Evolutionary conservation across 2,329 filamentous ascomycete species (phyloP), one percentile per base, ranked within the genome.

Genomic region (Calonectria naviculata): DNA sequence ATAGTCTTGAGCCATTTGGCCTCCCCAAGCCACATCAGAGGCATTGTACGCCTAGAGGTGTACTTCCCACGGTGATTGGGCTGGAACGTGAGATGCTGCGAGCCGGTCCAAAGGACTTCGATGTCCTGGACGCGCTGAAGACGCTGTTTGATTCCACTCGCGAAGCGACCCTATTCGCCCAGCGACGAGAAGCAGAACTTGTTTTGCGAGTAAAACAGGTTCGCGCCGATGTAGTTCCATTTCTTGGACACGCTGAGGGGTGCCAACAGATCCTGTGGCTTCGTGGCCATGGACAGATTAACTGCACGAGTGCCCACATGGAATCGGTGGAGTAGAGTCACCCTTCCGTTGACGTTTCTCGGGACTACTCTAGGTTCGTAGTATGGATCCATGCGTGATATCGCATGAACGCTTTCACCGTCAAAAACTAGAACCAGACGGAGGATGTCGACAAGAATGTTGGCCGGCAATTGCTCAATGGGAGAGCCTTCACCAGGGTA

Each of bases 101-200:
- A 83, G 4, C 85, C 85, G 0, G 79, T 75, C 79, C 84, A 87
- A 1, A 86, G 75, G 0, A 89, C 47, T 70, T 88, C 85, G 0
- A 89, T 68, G 36, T 87, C 80, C 61, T 84, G 85, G 0, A 89
- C 47, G 0, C 86, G 80, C n/a, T 86, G 81, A 1, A 85, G 69
- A 0, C 85, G 82, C 4, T 79, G 74, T 1, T 83, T 81, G 26
- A 88, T 88, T 0, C 86, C 84, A 1, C 73, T 75, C 65, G 81
- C 83, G 73, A 89, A 89, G 49, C 85, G 83, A 64, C 84, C 84
- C 75, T 86, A 84, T 76, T 89, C 87, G 54, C 87, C 87, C 0
- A 89, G 77, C n/a, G 85, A 87, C n/a, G 85, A 87, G 74, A 89
- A 89, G 0, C 84, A 84, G 70, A 89, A 89, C 0, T 79, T 85